Evolutionary conservation across 345 rosid genomes (phyloP), one percentile per base, ranked within the genome.

Genomic region (Combretum micranthum): DNA sequence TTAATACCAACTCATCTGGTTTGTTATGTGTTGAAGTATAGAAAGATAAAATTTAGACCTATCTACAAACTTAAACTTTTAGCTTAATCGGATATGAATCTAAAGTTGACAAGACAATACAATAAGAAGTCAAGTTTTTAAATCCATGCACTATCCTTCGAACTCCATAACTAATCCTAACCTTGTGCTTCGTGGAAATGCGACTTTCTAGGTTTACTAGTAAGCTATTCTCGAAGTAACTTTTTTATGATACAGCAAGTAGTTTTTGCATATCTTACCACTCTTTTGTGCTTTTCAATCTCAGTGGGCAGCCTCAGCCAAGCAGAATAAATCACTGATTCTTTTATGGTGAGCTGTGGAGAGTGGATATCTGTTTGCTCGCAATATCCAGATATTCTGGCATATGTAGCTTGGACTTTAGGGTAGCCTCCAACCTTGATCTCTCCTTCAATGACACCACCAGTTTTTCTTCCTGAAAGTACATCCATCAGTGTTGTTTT

Each of bases 401-500:
- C 76, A 60, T 61, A 79, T 2, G 66, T 59, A 14, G 69, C 72
- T 58, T 79, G 83, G n/a, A 64, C 69, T 49, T 79, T 75, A 22
- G 80, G 76, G 51, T 72, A 68, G 23, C 83, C 83, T 21, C 72
- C 73, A 37, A 79, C 56, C 53, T 66, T 70, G 50, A 75, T 72
- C 20, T 63, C 61, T 23, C 83, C 80, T 61, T 72, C 74, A 10
- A 75, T 75, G 13, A 16, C 7, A 16, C 83, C 80, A 5, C 72
- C 52, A 0, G 83, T 71, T 62, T 83, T 83, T 65, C 85, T 69
- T 21, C 85, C 80, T 0, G 83, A 72, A 51, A 83, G 80, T 32
- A 83, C 83, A 56, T 75, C 80, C 78, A 79, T 69, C 12, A 79
- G 53, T 0, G 83, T 79, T 54, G 78, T 72, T 69, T 79, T 79